Percentiles rank a stretch among this genome's conserved stretches.
phyloP scores from a whole-genome alignment of 2,329 filamentous ascomycete species.

The Simplicillium sp. region DNA sequence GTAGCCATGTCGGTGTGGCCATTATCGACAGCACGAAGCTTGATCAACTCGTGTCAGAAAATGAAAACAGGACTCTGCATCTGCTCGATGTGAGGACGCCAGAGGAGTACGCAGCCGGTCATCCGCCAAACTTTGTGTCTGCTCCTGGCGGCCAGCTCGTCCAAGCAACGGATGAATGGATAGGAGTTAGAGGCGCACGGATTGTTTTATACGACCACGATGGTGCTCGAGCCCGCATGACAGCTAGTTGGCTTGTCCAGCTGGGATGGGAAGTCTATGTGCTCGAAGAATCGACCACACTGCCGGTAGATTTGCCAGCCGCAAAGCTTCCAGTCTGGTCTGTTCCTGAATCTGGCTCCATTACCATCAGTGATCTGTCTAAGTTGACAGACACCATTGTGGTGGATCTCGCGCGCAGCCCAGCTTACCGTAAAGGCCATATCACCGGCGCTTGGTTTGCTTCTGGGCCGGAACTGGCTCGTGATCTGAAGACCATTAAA shows the following conservation, averaged over 20 bases:
- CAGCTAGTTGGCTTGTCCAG: constrained; percentile 18
- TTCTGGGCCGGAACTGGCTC: constrained; percentile 18
- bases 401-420: constrained; percentile 16
- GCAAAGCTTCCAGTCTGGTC: too few relatives aligned
- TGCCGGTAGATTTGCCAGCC: constrained; percentile 9
- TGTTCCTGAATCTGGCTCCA: too few relatives aligned
- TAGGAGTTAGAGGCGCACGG: constrained; percentile 18
- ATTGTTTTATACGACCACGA: constrained; percentile 18
- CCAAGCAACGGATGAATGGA: constrained; percentile 21
- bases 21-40: constrained; percentile 6
- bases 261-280: constrained; percentile 20
- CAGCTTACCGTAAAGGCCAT: constrained; percentile 17
- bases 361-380: too few relatives aligned
- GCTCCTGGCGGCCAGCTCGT: constrained; percentile 20
- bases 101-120: constrained; percentile 14
- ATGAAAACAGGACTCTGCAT: constrained; percentile 13
- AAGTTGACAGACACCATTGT: too few relatives aligned
- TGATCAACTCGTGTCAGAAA: constrained; percentile 7
- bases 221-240: constrained; percentile 18
- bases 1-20: too few relatives aligned
- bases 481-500: constrained; percentile 11
- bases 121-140: constrained; percentile 15
- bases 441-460: constrained; percentile 18
- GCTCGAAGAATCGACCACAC: constrained; percentile 8
- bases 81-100: constrained; percentile 19